phyloP scores from a whole-genome alignment of 2,329 filamentous ascomycete genomes.

The Aspergillus neoniger region DNA sequence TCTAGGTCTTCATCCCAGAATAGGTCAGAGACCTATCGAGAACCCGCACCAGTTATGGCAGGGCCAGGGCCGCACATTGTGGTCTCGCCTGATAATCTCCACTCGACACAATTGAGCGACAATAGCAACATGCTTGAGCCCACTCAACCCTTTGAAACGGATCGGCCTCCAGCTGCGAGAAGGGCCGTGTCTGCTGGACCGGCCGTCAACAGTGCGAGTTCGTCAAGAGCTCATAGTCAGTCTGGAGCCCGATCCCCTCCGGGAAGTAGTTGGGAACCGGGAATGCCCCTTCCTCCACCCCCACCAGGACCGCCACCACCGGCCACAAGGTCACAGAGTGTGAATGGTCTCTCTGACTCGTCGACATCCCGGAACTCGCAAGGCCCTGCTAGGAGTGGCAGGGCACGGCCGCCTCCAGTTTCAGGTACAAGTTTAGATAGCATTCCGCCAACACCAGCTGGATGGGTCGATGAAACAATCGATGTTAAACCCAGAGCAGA shows the following conservation, averaged over 20 bases:
- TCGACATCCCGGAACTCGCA: conserved; percentile 33
- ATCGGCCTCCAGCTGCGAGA: conserved; percentile 43
- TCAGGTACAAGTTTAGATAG: conserved; percentile 43
- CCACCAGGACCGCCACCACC: conserved; percentile 51
- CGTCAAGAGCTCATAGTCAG: conserved; percentile 37
- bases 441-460: conserved; percentile 48
- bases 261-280: conserved; percentile 43
- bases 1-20: conserved; percentile 39
- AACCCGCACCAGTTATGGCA: conserved; percentile 19
- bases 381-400: conserved; percentile 20
- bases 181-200: conserved; percentile 50
- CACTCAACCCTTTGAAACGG: conserved; percentile 25
- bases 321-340: conserved; percentile 42
- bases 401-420: conserved; percentile 36
- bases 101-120: conserved; percentile 20
- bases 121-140: conserved; percentile 16
- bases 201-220: conserved; percentile 36
- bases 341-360: conserved; percentile 36
- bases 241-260: conserved; percentile 37
- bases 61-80: conserved; percentile 24
- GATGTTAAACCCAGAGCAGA: conserved; percentile 22
- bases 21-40: conserved; percentile 29
- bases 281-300: conserved; percentile 51
- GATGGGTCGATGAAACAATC: conserved; percentile 42
- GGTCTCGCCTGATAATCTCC: conserved; percentile 26